Base-by-base conservation (phyloP, 257 asterid species). In the Echium plantagineum region DNA sequence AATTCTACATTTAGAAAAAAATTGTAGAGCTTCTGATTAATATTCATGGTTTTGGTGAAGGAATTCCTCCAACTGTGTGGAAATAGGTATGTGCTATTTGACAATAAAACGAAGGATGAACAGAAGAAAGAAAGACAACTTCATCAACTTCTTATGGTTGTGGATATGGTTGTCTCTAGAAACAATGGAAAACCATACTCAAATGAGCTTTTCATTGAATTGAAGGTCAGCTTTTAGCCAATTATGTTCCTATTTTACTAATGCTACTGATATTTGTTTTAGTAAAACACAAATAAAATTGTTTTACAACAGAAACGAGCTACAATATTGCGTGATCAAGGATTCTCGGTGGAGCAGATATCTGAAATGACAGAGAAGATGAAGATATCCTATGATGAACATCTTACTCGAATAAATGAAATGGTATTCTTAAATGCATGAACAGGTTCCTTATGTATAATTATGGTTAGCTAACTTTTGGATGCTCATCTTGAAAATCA, bases 181-280 rank as follows among this genome's bases (percentile, higher is more conserved):
- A 86, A 81, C 73, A 82, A 69, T 52, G 87, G 96, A 52, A 72
- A 60, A 49, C 86, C 97, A 5, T 86, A 78, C 59, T 76, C 85
- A 1, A 71, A 86, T 58, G 81, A 83, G 69, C 52, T 82, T 2
- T 84, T 84, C 59, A 55, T 57, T 55, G 81, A 78, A 57, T 28
- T 78, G 71, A 80, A 74, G 85, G 90, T 71, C 22, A 38, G 63
- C 60, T 24, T 60, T 63, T 64, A 60, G 46, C 19, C 46, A 8
- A 52, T 57, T 54, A 21, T n/a, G 51, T 13, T 35, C 19, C 21
- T 22, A 9, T 38, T 55, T n/a, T 32, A 52, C 1, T 5, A 59
- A 53, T 5, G 6, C 12, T 3, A 13, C 12, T 19, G 46, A 26
- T n/a, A 3, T 47, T 18, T 12, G 13, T 3, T 21, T 42, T 15